Percentiles rank a stretch among this genome's conserved stretches.
Conservation (phyloP, 768 basidiomycete species). For the Paxillus ammoniavirescens region DNA sequence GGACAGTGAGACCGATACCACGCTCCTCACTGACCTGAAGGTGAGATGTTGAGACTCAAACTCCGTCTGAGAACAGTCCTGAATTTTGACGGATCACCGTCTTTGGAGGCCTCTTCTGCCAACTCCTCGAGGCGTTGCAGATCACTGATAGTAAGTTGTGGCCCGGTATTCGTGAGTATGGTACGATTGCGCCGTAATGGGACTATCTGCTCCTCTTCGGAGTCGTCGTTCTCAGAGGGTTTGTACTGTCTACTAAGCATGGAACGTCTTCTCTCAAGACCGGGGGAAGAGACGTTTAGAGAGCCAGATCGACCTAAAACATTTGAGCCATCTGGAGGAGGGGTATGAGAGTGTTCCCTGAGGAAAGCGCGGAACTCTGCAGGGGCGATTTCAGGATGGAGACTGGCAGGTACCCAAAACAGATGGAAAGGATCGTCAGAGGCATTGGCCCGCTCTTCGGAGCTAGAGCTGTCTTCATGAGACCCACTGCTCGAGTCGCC, state of each 20-base stretch:
- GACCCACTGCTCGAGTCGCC: constrained; percentile 45
- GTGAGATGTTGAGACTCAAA: constrained; percentile 82
- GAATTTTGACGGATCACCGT: constrained; percentile 78
- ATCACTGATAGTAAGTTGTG: constrained; percentile 90
- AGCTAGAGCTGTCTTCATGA: constrained; percentile 38
- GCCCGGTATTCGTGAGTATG: constrained; percentile 63
- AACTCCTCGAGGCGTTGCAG: constrained; percentile 92
- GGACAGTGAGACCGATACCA: constrained; percentile 3
- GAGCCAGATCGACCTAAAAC: constrained; percentile 44
- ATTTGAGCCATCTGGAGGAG: constrained; percentile 48
- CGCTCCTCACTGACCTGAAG: constrained; percentile 63
- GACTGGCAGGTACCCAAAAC: constrained; percentile 97
- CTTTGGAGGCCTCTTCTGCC: constrained; percentile 84
- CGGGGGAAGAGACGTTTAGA: constrained; percentile 37
- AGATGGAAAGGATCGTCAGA: constrained; percentile 83
- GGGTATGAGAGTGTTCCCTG: constrained; percentile 81
- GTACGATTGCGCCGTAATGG: constrained; percentile 69
- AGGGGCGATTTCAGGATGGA: constrained; percentile 97
- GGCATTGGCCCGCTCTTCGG: constrained; percentile 28
- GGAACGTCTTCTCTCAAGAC: constrained; percentile 81
- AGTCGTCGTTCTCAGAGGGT: constrained; percentile 73
- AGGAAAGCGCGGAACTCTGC: constrained; percentile 94
- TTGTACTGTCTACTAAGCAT: constrained; percentile 95
- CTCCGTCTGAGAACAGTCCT: constrained; percentile 80
- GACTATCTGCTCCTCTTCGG: constrained; percentile 69